phyloP scores from a whole-genome alignment of 2,329 filamentous ascomycete species.

The Arthroderma uncinatum region DNA sequence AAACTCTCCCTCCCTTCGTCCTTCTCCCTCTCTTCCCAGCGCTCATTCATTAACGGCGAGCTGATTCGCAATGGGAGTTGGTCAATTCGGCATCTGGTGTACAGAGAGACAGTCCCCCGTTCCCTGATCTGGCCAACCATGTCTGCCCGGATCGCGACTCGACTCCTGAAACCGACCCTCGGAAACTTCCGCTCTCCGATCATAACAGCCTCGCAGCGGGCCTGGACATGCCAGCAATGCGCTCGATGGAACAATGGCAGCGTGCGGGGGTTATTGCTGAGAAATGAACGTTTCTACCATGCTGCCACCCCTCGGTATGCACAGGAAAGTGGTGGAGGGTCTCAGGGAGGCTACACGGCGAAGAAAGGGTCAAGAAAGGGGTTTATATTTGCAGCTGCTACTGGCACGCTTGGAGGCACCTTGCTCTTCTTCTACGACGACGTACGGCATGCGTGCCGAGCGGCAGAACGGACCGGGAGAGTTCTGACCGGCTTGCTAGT shows the following conservation, averaged over 20 bases:
- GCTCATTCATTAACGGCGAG: background rate
- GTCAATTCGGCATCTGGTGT: background rate
- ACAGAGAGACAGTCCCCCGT: background rate
- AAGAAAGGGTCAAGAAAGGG: constrained; percentile 17
- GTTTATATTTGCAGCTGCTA: constrained; percentile 26
- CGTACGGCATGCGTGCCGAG: constrained; percentile 63
- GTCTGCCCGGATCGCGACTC: background rate
- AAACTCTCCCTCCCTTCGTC: background rate
- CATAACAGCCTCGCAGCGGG: background rate
- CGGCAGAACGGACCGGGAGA: constrained; percentile 64
- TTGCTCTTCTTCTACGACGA: constrained; percentile 49
- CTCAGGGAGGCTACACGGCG: background rate
- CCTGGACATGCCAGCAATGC: background rate
- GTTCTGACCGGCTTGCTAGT: constrained; percentile 64
- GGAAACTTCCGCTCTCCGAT: background rate
- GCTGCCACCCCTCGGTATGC: background rate
- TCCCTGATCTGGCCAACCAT: background rate
- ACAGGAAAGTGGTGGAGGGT: background rate
- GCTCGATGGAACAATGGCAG: background rate
- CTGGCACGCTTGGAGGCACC: constrained; percentile 31
- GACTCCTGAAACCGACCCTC: background rate
- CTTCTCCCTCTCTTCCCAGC: background rate
- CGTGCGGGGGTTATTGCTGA: background rate
- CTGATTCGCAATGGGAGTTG: constrained; percentile 1
- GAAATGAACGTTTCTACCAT: background rate